Conservation (phyloP, 2,329 filamentous ascomycete species). For the Colletotrichum sidae region DNA sequence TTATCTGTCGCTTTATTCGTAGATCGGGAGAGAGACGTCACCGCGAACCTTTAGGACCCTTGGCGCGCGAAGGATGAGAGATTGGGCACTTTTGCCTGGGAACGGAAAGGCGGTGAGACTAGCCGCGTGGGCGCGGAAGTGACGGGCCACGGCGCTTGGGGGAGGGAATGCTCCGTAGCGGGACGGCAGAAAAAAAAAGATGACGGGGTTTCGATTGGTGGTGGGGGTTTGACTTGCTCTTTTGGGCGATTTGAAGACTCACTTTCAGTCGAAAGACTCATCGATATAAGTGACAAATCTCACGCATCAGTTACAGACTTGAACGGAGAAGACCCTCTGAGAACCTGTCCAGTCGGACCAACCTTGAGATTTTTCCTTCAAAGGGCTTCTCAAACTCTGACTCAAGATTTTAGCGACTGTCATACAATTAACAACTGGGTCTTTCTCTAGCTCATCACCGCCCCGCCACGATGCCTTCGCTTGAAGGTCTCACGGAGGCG, state of each 20-base stretch:
- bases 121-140: no score
- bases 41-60: conserved; percentile 22
- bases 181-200: conserved; percentile 35
- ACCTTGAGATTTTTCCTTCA: no score
- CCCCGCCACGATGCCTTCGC: conserved; percentile 46
- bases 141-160: no score
- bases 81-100: neutral
- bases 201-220: conserved; percentile 2
- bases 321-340: no score
- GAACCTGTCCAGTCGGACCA: no score
- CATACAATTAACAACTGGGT: neutral
- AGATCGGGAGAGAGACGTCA: conserved; percentile 28
- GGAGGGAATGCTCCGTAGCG: no score
- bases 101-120: conserved; percentile 24
- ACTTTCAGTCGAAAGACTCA: conserved; percentile 30
- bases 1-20: conserved; percentile 12
- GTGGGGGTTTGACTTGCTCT: conserved; percentile 30
- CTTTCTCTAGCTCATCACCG: neutral
- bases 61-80: conserved; percentile 19
- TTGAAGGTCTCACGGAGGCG: conserved; percentile 39
- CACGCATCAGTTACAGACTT: neutral
- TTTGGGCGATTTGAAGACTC: conserved; percentile 33
- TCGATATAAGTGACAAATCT: conserved; percentile 33
- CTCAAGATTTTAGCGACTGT: neutral
- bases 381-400: neutral